Percentiles rank a stretch among this genome's conserved stretches.
These are phyloP conservation scores for Protomyces inouyei DNA, from an alignment of 1,139 yeast species.

Conservation along the genomic window DNA sequence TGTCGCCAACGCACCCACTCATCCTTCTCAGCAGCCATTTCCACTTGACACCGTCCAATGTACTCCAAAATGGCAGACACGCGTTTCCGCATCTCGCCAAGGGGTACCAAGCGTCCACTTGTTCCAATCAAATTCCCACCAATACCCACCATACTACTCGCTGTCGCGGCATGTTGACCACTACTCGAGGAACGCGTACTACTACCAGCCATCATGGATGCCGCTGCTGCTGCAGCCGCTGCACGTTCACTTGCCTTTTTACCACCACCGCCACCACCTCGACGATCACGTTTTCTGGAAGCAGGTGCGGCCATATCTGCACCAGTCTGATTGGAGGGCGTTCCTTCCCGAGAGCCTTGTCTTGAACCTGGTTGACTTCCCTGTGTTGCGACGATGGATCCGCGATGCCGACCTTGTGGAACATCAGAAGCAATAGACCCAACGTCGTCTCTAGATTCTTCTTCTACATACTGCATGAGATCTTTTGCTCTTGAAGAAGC, in stretches of 20 bases:
- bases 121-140: background rate
- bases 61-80: slow-evolving; percentile 88
- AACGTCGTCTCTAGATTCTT: background rate
- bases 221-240: background rate
- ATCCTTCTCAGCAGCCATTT: slow-evolving; percentile 64
- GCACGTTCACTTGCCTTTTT: background rate
- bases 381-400: background rate
- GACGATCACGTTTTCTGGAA: background rate
- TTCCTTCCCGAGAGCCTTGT: background rate
- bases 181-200: background rate
- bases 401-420: background rate
- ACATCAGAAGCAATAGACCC: background rate
- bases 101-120: slow-evolving; percentile 38
- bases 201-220: background rate
- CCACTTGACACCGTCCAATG: slow-evolving; percentile 76
- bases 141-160: background rate
- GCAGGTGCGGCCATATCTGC: background rate
- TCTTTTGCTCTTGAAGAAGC: background rate
- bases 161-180: background rate
- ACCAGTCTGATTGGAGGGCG: background rate
- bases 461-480: background rate
- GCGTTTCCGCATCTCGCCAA: slow-evolving; percentile 78
- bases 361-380: background rate
- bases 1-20: slow-evolving; percentile 47
- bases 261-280: background rate